Evolutionary conservation across 768 basidiomycete species (phyloP).

Genomic region (Collybiopsis luxurians): DNA sequence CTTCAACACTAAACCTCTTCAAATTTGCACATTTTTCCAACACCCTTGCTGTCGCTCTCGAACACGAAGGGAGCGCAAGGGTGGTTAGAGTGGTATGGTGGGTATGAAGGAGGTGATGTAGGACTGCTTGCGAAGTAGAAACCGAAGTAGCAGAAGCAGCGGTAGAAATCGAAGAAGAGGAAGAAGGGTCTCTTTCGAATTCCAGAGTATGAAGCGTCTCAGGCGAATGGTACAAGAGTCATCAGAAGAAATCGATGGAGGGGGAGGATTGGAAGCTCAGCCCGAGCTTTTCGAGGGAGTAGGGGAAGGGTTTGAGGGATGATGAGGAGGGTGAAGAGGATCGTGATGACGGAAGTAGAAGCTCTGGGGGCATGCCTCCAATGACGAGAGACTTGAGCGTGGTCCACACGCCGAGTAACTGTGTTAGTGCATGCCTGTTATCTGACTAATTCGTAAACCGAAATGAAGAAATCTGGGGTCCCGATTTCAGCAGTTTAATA

Average conservation of each 20-base stretch:
- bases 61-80: constrained; percentile 62
- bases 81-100: constrained; percentile 48
- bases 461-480: constrained; percentile 51
- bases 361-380: constrained; percentile 49
- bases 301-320: constrained; percentile 36
- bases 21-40: background rate
- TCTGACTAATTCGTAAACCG: constrained; percentile 74
- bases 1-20: background rate
- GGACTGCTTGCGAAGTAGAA: too few species aligned
- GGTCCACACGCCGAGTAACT: constrained; percentile 66
- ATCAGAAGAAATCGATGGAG: constrained; percentile 59
- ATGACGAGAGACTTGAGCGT: constrained; percentile 53
- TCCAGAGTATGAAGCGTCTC: constrained; percentile 50
- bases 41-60: constrained; percentile 22
- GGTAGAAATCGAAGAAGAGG: too few species aligned
- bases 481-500: constrained; percentile 48
- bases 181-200: constrained; percentile 58
- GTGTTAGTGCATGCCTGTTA: constrained; percentile 50
- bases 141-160: too few species aligned
- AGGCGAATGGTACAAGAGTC: constrained; percentile 63
- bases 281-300: constrained; percentile 49
- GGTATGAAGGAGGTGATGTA: constrained; percentile 54
- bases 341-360: constrained; percentile 24
- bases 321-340: too few species aligned
- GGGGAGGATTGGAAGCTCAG: constrained; percentile 65